Base-by-base conservation (phyloP, 2,329 filamentous ascomycete species). In the Didymella lethalis region DNA sequence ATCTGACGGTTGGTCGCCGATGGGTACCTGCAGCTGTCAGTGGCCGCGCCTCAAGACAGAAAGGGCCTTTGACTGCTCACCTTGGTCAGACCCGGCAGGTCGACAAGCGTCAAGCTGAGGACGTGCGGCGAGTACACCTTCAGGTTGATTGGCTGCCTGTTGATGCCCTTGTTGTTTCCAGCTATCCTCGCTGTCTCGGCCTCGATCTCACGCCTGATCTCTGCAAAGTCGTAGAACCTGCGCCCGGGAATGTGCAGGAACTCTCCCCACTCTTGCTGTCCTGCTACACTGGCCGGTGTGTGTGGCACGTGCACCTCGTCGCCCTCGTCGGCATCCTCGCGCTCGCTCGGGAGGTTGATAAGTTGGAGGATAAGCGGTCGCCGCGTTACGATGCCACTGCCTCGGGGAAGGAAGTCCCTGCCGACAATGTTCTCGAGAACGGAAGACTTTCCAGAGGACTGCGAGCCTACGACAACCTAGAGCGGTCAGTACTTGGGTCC, bases 391-490 rank as follows among this genome's bases (percentile, higher is more conserved):
- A 99, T 98, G 77, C 95, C 95, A 77, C 92, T 96, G 73, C 95
- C 95, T 77, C 95, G 90, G 59, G 95, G 95, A 53, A 99, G 84
- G 79, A 99, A 99, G 80, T 99, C 95, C 79, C 94, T 88, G 72
- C 95, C 95, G 73, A 99, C 95, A 69, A 99, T 97, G 80, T 99
- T 99, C 82, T 99, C 95, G 64, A 99, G 89, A 26, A 99, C 95
- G 7, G 95, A 98, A 16, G 94, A 98, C 83, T 99, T 99, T 75
- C 95, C 95, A 56, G 95, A 96, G 11, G 95, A 98, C 81, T 99
- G 95, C 61, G 95, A 99, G 64, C 95, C 95, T 71, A 99, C 95
- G 61, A 99, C 95, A 65, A 99, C 94, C 94, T 98, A 46, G n/a
- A 23, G 26, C 20, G 46, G 63, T 71, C 48, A 73, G 66, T 53